Percentiles rank a stretch among this genome's conserved stretches.
These are phyloP conservation scores for Protomyces inundatus DNA, from an alignment of 1,139 yeast species.

Conservation along the genomic window DNA sequence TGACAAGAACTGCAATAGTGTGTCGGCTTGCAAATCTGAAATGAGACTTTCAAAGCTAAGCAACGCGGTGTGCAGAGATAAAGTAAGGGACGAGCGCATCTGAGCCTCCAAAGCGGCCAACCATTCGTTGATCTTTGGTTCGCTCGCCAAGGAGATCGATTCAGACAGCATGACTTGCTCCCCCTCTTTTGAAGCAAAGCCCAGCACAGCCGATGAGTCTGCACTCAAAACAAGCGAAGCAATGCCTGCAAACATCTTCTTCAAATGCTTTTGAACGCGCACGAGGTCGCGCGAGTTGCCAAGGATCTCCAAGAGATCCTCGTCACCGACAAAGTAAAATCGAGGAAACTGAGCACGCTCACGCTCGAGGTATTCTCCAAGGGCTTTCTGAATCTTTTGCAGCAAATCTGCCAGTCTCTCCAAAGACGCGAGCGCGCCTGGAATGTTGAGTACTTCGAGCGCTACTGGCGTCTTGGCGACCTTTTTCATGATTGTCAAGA, in stretches of 20 bases:
- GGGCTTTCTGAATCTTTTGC: slow-evolving; percentile 55
- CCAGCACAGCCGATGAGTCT: slow-evolving; percentile 43
- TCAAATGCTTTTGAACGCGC: slow-evolving; percentile 56
- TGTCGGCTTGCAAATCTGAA: neutral
- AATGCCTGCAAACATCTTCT: slow-evolving; percentile 70
- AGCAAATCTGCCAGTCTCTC: slow-evolving; percentile 55
- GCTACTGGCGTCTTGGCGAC: slow-evolving; percentile 51
- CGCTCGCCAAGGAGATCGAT: slow-evolving; percentile 47
- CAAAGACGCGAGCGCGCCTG: slow-evolving; percentile 49
- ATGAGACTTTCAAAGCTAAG: slow-evolving; percentile 28
- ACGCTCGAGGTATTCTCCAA: slow-evolving; percentile 71
- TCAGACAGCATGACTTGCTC: slow-evolving; percentile 50
- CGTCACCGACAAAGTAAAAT: slow-evolving; percentile 85
- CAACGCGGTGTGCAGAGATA: slow-evolving; percentile 38
- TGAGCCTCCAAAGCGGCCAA: slow-evolving; percentile 54
- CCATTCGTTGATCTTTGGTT: slow-evolving; percentile 58
- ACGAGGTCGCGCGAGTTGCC: slow-evolving; percentile 56
- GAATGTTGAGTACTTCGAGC: slow-evolving; percentile 54
- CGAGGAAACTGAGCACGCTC: slow-evolving; percentile 77
- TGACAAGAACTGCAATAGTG: slow-evolving; percentile 39
- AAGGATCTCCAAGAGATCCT: slow-evolving; percentile 75
- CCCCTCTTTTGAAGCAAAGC: slow-evolving; percentile 58
- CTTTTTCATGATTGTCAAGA: slow-evolving; percentile 49
- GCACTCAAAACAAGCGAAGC: slow-evolving; percentile 45
- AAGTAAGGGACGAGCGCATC: slow-evolving; percentile 49